Conservation (phyloP, 2,329 filamentous ascomycete species). For the Penicillium sp. region DNA sequence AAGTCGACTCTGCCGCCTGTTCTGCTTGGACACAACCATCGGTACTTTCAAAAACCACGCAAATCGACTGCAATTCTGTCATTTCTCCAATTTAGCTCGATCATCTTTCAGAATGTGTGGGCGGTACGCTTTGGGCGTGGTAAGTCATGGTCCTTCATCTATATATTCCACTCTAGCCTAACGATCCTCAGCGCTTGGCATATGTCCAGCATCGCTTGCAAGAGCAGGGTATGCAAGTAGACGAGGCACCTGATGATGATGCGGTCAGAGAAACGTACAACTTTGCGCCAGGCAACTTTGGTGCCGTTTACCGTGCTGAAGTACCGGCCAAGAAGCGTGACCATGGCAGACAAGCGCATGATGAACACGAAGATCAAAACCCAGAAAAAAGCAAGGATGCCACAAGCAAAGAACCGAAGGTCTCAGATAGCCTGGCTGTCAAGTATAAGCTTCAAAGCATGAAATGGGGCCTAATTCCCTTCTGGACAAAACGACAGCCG, state of each 20-base stretch:
- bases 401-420: constrained; percentile 15
- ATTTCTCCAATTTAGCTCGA: neutral
- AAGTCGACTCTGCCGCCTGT: neutral
- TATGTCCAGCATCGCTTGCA: constrained; percentile 74
- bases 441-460: constrained; percentile 86
- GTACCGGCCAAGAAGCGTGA: constrained; percentile 58
- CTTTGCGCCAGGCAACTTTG: constrained; percentile 84
- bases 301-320: constrained; percentile 81
- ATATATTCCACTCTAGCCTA: constrained; percentile 2
- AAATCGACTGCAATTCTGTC: neutral
- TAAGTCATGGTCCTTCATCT: constrained; percentile 38
- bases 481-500: constrained; percentile 84
- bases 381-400: constrained; percentile 8
- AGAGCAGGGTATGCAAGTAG: constrained; percentile 71
- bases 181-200: constrained; percentile 64
- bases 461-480: constrained; percentile 95
- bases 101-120: constrained; percentile 61
- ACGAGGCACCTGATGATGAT: constrained; percentile 71
- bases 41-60: neutral
- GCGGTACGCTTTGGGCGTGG: constrained; percentile 64
- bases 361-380: constrained; percentile 15
- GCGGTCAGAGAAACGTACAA: constrained; percentile 78
- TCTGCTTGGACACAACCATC: neutral
- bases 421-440: constrained; percentile 36
- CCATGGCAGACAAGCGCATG: constrained; percentile 19